Evolutionary conservation across 129 eudicot genomes (phyloP).

Genomic region (Flaveria sonorensis): DNA sequence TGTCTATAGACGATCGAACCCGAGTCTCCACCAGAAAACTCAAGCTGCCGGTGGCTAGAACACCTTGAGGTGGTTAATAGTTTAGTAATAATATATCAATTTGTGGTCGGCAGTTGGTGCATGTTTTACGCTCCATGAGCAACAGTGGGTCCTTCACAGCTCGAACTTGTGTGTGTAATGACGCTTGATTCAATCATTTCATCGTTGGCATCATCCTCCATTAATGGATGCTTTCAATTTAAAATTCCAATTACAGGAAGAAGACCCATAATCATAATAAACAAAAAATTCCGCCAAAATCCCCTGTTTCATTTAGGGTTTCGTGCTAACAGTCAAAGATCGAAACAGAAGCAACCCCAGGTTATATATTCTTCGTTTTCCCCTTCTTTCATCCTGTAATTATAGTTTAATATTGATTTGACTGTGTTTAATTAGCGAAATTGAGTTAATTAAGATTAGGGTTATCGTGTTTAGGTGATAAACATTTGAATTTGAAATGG

Average conservation of each 20-base stretch:
- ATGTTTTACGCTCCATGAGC: neutral
- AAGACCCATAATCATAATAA: neutral
- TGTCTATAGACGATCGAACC: too few relatives aligned
- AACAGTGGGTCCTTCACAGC: slow-evolving; percentile 35
- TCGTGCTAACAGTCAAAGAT: neutral
- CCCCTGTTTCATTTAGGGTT: slow-evolving; percentile 22
- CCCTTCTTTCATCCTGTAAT: neutral
- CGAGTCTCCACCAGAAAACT: too few relatives aligned
- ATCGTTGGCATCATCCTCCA: slow-evolving; percentile 33
- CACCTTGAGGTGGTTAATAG: too few relatives aligned
- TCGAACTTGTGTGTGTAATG: slow-evolving; percentile 22
- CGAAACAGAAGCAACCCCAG: slow-evolving; percentile 13
- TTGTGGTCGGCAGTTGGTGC: slow-evolving; percentile 1
- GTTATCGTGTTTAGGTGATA: neutral
- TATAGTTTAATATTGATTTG: slow-evolving; percentile 3
- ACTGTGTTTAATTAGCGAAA: neutral
- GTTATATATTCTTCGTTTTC: neutral
- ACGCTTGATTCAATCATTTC: slow-evolving; percentile 16
- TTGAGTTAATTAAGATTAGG: neutral
- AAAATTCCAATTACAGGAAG: neutral
- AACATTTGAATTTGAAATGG: slow-evolving; percentile 48
- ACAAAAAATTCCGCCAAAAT: slow-evolving; percentile 29
- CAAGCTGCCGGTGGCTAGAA: too few relatives aligned
- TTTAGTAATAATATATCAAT: neutral
- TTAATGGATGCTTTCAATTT: slow-evolving; percentile 10